A percentile compares a stretch with the other conserved stretches of the same genome.
These are phyloP conservation scores for Porphyrellus sp. DNA, from an alignment of 1,284 basidiomycete genomes.

Conservation along the genomic window DNA sequence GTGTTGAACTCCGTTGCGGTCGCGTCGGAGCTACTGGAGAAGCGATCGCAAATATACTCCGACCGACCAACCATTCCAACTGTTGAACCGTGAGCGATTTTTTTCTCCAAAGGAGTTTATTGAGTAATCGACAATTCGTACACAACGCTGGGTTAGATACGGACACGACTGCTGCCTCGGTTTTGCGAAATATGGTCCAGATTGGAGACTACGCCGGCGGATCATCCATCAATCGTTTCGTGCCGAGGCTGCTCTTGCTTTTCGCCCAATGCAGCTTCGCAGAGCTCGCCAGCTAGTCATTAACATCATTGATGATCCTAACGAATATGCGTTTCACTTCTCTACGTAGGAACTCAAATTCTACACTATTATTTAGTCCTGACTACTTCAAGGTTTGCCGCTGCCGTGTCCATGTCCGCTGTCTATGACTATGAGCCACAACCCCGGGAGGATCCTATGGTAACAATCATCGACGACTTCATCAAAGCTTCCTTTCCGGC, in stretches of 20 bases:
- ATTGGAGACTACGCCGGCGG: not conserved
- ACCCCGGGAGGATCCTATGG: not conserved
- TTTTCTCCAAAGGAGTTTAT: not conserved
- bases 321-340: not conserved
- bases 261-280: not conserved
- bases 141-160: not conserved
- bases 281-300: not conserved
- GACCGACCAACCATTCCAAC: not conserved
- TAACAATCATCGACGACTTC: not conserved
- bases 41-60: not conserved
- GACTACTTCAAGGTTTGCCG: not conserved
- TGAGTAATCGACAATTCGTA: not conserved
- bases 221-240: not conserved
- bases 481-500: not conserved
- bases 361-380: not conserved
- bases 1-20: not conserved
- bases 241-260: not conserved
- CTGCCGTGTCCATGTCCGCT: not conserved
- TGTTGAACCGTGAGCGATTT: not conserved
- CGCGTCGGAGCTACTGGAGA: not conserved
- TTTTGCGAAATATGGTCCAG: not conserved
- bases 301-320: not conserved
- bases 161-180: not conserved
- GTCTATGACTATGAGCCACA: slow-evolving; percentile 2
- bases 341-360: not conserved